These are phyloP conservation scores for Suillus plorans DNA, from an alignment of 768 basidiomycete species.

Conservation along the genomic window DNA sequence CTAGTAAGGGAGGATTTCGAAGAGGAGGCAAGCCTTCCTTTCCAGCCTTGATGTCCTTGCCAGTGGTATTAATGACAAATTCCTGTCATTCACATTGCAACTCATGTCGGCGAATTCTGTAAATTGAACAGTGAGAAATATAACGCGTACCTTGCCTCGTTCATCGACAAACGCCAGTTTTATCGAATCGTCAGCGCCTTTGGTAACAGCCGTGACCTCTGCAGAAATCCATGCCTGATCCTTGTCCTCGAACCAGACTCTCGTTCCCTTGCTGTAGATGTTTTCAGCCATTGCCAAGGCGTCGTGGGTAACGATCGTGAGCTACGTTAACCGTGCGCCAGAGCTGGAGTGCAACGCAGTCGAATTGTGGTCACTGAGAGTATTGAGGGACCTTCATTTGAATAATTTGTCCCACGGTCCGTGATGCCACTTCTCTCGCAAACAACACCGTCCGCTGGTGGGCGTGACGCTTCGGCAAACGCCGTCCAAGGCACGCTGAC, in stretches of 20 bases:
- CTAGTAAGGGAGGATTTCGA: slow-evolving; percentile 93
- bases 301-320: slow-evolving; percentile 17
- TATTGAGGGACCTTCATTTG: neutral
- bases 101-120: neutral
- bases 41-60: slow-evolving; percentile 76
- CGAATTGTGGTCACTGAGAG: neutral
- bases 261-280: slow-evolving; percentile 87
- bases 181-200: slow-evolving; percentile 69
- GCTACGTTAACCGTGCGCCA: slow-evolving; percentile 3
- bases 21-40: slow-evolving; percentile 85
- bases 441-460: too few relatives aligned
- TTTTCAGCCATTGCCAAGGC: slow-evolving; percentile 74
- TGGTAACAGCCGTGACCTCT: slow-evolving; percentile 68
- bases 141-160: slow-evolving; percentile 74
- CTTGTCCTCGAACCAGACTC: slow-evolving; percentile 93
- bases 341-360: slow-evolving; percentile 3
- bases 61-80: slow-evolving; percentile 74
- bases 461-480: too few relatives aligned
- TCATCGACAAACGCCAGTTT: slow-evolving; percentile 87
- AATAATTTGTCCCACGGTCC: slow-evolving; percentile 2
- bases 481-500: neutral
- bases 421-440: too few relatives aligned
- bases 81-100: slow-evolving; percentile 48
- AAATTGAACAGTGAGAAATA: slow-evolving; percentile 12
- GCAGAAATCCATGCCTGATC: slow-evolving; percentile 94